Conservation (phyloP, 257 asterid species). For the Lantana camara region DNA sequence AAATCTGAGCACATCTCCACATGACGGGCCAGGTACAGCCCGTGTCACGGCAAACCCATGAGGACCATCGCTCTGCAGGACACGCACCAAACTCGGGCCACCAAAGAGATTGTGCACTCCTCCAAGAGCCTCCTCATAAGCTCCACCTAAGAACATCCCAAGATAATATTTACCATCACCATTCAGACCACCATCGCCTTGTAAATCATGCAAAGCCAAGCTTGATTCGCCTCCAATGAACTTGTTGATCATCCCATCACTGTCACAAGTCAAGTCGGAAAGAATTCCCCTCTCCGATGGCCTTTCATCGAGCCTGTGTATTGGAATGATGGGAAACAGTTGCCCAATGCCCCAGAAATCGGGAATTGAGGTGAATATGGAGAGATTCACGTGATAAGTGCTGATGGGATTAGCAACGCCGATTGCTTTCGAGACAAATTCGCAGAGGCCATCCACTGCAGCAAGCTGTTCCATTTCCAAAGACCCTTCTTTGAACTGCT, state of each 20-base stretch:
- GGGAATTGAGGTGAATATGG: constrained; percentile 62
- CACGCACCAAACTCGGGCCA: constrained; percentile 61
- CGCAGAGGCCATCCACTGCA: constrained; percentile 60
- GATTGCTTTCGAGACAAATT: constrained; percentile 41
- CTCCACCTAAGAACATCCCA: constrained; percentile 80
- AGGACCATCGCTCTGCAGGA: constrained; percentile 58
- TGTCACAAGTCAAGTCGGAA: constrained; percentile 64
- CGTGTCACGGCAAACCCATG: constrained; percentile 57
- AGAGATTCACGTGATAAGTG: constrained; percentile 57
- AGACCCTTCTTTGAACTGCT: constrained; percentile 68
- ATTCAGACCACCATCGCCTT: constrained; percentile 27
- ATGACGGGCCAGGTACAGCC: constrained; percentile 58
- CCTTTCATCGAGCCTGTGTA: constrained; percentile 53
- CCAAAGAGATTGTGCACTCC: constrained; percentile 78
- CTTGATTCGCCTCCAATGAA: constrained; percentile 67
- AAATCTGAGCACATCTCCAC: constrained; percentile 60
- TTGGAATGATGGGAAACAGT: constrained; percentile 60
- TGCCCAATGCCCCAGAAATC: constrained; percentile 68
- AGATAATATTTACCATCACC: constrained; percentile 42
- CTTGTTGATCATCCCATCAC: constrained; percentile 58
- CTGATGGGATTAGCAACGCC: constrained; percentile 42
- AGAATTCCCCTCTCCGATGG: constrained; percentile 50
- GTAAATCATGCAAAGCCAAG: constrained; percentile 53
- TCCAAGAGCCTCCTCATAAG: constrained; percentile 76
- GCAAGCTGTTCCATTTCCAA: constrained; percentile 65